Base-by-base conservation (phyloP, 2,329 filamentous ascomycete genomes). In the Chaetomium globosum region DNA sequence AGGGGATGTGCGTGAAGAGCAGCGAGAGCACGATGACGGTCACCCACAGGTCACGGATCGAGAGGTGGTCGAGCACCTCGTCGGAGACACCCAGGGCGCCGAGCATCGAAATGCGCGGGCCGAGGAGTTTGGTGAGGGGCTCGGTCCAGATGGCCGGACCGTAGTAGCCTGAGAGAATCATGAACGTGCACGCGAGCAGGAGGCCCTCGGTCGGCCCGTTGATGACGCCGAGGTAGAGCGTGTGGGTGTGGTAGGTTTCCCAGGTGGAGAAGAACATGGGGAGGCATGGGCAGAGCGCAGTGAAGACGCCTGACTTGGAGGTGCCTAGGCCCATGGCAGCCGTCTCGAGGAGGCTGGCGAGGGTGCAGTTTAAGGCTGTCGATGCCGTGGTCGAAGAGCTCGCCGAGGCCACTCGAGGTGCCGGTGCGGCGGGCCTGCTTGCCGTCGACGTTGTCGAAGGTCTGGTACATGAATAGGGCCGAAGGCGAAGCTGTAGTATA, bases 201-300 rank as follows among this genome's bases (percentile, higher is more conserved):
- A 99, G 82, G 23, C 95, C 95, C 81, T 99, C 95, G 39, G 95
- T 99, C 1, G 95, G 95, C 0, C 95, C 95, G 77, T 99, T 99
- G 85, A 99, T 90, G 76, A 94, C 92, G 63, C 95, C 95, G 13
- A 99, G 87, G 77, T 97, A 99, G 6, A 99, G 82, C 0, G 95
- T 98, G 77, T 99, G 95, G 5, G 95, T 97, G 79, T 99, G 95
- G 77, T 97, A 99, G 0, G 95, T 99, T 80, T 99, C 95, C 95
- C 95, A 99, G 1, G 95, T 99, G 3, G 94, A 97, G 80, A 99
- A 97, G 83, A 97, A 99, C 95, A 99, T 99, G 66, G 95, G 92
- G 53, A 99, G 81, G 72, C 93, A 96, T 1, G 95, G 95, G 67
- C 94, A 88, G 52, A 99, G 82, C 1, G 93, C 93, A 0, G 95